Conservation (phyloP, 805 yeast genomes). For the Schizosaccharomyces cryophilus region DNA sequence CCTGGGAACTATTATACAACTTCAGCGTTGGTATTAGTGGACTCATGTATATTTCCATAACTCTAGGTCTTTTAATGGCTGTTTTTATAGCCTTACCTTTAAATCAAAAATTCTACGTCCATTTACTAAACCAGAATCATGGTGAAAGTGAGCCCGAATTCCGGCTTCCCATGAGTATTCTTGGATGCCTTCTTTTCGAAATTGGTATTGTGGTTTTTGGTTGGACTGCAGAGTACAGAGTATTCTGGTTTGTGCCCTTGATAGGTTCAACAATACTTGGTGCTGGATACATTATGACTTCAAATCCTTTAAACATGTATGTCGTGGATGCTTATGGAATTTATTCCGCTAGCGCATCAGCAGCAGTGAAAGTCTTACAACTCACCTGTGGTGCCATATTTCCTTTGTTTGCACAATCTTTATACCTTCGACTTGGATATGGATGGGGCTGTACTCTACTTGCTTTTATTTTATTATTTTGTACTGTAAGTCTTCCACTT, state of each 20-base stretch:
- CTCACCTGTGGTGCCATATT: constrained; percentile 43
- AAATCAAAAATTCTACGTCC: not conserved
- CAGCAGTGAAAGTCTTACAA: constrained; percentile 43
- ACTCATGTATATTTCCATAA: constrained; percentile 32
- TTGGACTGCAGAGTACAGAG: constrained; percentile 33
- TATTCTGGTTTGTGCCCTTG: constrained; percentile 38
- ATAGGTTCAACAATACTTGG: constrained; percentile 40
- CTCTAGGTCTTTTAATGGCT: constrained; percentile 29
- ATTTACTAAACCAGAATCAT: constrained; percentile 12
- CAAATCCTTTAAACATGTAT: constrained; percentile 39
- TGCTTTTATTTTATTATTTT: constrained; percentile 12
- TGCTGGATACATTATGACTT: constrained; percentile 32
- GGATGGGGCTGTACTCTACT: constrained; percentile 22
- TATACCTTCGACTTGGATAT: constrained; percentile 11
- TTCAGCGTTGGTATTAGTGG: constrained; percentile 19
- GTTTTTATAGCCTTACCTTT: constrained; percentile 10
- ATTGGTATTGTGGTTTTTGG: constrained; percentile 43
- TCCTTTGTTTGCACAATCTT: constrained; percentile 34
- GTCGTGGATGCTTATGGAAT: constrained; percentile 46
- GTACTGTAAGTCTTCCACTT: not conserved
- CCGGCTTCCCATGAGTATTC: constrained; percentile 39
- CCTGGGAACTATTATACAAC: not conserved
- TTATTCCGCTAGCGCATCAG: constrained; percentile 41
- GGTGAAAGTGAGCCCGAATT: constrained; percentile 34
- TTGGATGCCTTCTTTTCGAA: constrained; percentile 31